Conservation (phyloP, 164 flowering plant species). For the Annona cherimola region DNA sequence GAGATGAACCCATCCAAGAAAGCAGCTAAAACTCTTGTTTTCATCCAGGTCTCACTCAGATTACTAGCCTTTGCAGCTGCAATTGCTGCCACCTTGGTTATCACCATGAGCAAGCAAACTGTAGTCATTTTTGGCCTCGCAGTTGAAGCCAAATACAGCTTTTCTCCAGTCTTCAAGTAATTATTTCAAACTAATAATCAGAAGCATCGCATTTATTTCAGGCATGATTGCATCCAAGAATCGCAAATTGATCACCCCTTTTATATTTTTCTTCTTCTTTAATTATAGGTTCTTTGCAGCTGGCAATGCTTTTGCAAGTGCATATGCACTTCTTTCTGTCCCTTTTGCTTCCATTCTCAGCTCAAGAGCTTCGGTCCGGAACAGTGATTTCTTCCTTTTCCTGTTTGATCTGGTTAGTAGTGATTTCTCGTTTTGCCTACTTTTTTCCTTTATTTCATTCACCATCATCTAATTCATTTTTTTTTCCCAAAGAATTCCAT, state of each 20-base stretch:
- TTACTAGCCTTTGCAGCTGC: constrained; percentile 32
- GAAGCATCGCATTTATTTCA: background rate
- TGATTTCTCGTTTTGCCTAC: background rate
- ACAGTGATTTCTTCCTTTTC: constrained; percentile 32
- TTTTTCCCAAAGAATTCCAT: background rate
- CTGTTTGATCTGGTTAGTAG: constrained; percentile 53
- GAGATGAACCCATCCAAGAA: constrained; percentile 5
- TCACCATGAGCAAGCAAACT: constrained; percentile 33
- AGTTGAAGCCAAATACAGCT: constrained; percentile 31
- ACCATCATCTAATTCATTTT: background rate
- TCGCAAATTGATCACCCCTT: background rate
- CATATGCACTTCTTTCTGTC: constrained; percentile 36
- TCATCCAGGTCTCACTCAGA: constrained; percentile 34
- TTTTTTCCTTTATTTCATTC: background rate
- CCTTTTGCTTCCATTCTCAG: constrained; percentile 18
- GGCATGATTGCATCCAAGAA: too few relatives aligned
- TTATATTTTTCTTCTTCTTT: background rate
- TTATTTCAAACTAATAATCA: background rate
- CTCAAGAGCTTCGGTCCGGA: constrained; percentile 10
- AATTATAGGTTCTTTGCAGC: constrained; percentile 42
- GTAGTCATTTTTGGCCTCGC: constrained; percentile 16
- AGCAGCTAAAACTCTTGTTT: constrained; percentile 7
- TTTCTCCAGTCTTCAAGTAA: constrained; percentile 46
- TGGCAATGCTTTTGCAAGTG: constrained; percentile 30
- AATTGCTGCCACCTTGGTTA: constrained; percentile 19